Conservation (phyloP, 345 rosid genomes). For the Salix exigua region DNA sequence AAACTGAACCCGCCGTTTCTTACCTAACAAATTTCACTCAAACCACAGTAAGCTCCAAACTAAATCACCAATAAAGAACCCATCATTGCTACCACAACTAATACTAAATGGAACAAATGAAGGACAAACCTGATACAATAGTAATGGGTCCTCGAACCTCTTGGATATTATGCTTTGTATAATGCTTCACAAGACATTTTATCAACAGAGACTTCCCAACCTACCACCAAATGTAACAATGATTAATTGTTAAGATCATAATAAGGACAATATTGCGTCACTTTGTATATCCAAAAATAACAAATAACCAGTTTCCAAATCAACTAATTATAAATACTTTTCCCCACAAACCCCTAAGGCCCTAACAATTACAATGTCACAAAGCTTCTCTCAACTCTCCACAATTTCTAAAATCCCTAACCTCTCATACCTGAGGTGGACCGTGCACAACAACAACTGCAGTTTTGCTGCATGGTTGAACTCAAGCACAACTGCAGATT, state of each 20-base stretch:
- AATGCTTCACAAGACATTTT: conserved; percentile 74
- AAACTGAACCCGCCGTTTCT: conserved; percentile 69
- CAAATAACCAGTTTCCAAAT: neutral
- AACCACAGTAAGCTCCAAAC: conserved; percentile 13
- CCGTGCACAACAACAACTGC: conserved; percentile 81
- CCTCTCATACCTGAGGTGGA: conserved; percentile 59
- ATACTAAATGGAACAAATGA: neutral
- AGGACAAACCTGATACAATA: conserved; percentile 61
- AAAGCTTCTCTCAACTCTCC: too few species aligned
- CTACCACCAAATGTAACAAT: conserved; percentile 25
- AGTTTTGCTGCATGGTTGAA: conserved; percentile 65
- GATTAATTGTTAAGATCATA: neutral
- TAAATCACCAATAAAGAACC: neutral
- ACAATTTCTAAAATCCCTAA: too few species aligned
- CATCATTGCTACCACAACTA: neutral
- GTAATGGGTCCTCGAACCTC: conserved; percentile 91
- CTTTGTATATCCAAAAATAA: neutral
- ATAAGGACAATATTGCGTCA: neutral
- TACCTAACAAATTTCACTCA: conserved; percentile 43
- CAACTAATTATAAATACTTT: neutral
- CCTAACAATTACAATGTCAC: neutral
- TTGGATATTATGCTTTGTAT: conserved; percentile 67
- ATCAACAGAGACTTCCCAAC: conserved; percentile 91
- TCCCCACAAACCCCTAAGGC: neutral
- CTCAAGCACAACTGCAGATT: conserved; percentile 71